Conservation (phyloP, 768 basidiomycete genomes). For the Coprinellus aureogranulatus region DNA sequence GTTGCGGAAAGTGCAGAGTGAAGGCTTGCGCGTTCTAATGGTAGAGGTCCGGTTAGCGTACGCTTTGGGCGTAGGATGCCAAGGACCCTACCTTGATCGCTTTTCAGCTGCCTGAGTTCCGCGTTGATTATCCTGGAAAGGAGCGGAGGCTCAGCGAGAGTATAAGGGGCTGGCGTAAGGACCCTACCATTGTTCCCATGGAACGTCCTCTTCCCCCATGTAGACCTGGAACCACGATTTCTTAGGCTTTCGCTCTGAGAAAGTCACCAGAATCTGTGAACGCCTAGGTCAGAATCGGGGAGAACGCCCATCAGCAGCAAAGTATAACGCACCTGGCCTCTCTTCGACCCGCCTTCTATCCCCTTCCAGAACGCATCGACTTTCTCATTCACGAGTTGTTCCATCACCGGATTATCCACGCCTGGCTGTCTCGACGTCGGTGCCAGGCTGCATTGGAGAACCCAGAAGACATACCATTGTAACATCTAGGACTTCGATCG, state of each 20-base stretch:
- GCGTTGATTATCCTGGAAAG: conserved; percentile 69
- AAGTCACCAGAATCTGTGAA: conserved; percentile 63
- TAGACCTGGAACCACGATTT: conserved; percentile 78
- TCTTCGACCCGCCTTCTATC: conserved; percentile 63
- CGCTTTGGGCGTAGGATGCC: not conserved
- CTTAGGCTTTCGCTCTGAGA: conserved; percentile 74
- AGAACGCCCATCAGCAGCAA: not conserved
- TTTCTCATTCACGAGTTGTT: conserved; percentile 69
- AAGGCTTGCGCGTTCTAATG: conserved; percentile 47
- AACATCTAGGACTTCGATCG: conserved; percentile 78
- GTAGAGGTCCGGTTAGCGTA: not conserved
- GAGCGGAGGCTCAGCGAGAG: not conserved
- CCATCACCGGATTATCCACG: conserved; percentile 70
- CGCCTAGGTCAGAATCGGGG: not conserved
- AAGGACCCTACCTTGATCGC: conserved; percentile 49
- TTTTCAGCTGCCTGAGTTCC: conserved; percentile 70
- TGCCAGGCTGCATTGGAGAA: not conserved
- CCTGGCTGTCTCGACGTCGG: conserved; percentile 52
- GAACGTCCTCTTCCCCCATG: conserved; percentile 74
- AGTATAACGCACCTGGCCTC: conserved; percentile 57
- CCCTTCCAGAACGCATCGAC: conserved; percentile 79
- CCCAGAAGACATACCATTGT: conserved; percentile 61
- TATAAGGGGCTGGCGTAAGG: not conserved
- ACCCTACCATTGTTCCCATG: conserved; percentile 82
- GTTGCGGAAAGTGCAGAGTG: conserved; percentile 57